Evolutionary conservation across 495 filamentous ascomycete genomes (phyloP), one percentile per base, ranked within the genome.

Genomic region (Thozetella sp.): DNA sequence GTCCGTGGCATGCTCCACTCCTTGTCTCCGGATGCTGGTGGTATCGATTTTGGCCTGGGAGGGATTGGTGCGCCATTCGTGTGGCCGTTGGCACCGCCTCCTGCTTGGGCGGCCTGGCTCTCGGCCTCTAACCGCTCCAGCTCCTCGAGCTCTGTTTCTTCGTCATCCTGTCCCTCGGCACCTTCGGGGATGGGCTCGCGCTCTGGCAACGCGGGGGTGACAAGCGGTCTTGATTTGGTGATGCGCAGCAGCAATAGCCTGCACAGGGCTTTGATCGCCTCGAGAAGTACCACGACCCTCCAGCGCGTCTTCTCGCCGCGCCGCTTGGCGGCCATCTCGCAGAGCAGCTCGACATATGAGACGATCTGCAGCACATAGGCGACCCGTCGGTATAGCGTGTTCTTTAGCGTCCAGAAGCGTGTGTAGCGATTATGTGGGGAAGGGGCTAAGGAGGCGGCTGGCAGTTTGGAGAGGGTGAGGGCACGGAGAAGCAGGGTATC

Each of bases 1-100:
- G 95, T 99, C 62, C 95, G 86, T 25, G 93, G 93, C 95, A 99
- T 99, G n/a, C 83, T 89, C 90, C 93, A 99, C 65, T 83, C 86
- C 53, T 80, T 79, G 54, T 82, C 43, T 48, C 4, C 43, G 12
- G 43, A 13, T 3, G 10, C n/a, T 4, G 43, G 20, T 11, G 4
- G 11, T 20, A 13, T 20, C 20, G 9, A n/a, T 19, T 4, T 48
- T 19, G 43, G 43, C 43, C 20, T 63, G 23, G 67, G 68, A 2
- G 62, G 59, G 10, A 53, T n/a, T 48, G 27, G 17, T 56, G 67
- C 48, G 43, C 57, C 45, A 51, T 61, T 63, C 27, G 65, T 51
- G 24, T 66, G 60, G 11, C 61, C 60, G 37, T 65, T 55, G 25
- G 51, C 2, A 24, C 45, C 40, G 50, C 19, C 40, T 15, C 22